A percentile compares a stretch with the other conserved stretches of the same genome.
phyloP scores from a whole-genome alignment of 495 filamentous ascomycete species.

The Talaromyces thailandensis region DNA sequence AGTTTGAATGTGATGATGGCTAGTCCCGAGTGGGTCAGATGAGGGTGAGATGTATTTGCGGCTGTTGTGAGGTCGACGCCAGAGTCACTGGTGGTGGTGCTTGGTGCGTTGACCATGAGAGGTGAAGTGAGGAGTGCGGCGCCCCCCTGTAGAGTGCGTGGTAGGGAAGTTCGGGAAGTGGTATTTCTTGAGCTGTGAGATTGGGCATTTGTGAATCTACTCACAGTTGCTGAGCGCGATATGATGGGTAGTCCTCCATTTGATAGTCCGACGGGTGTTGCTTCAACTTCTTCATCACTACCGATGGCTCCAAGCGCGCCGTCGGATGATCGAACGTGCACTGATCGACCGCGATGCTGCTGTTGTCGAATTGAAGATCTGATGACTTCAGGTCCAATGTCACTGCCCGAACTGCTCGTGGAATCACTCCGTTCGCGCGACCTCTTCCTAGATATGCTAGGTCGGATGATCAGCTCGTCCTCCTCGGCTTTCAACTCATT shows the following conservation, averaged over 20 bases:
- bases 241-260: constrained; percentile 1
- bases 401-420: neutral
- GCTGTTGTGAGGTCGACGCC: neutral
- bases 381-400: neutral
- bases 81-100: neutral
- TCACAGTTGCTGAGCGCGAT: neutral
- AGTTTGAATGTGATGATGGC: constrained; percentile 1
- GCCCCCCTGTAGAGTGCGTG: neutral
- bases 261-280: neutral
- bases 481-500: neutral
- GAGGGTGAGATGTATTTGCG: neutral
- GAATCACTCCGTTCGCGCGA: neutral
- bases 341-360: neutral
- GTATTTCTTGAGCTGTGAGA: neutral
- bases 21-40: neutral
- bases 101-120: neutral
- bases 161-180: neutral
- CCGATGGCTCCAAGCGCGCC: neutral
- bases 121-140: neutral
- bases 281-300: neutral
- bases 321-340: neutral
- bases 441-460: neutral
- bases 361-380: neutral
- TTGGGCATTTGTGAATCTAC: neutral
- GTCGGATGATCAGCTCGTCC: neutral